Evolutionary conservation across 805 yeast species (phyloP), one percentile per base, ranked within the genome.

Genomic region (Lachancea waltii): DNA sequence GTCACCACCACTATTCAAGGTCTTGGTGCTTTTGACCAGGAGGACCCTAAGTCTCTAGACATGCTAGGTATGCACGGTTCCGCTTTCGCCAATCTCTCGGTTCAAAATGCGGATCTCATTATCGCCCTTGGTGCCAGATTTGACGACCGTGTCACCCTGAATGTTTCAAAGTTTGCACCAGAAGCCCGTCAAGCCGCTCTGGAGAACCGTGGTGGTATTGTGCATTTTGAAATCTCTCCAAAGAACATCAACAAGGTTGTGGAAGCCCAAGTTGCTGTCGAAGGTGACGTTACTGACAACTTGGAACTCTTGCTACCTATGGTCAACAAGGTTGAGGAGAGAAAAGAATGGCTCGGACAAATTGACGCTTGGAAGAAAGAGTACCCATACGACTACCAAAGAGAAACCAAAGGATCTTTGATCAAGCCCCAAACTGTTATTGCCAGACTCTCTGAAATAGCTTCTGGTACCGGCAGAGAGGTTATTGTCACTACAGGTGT

Each of bases 41-140:
- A 72, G 46, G 95, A 89, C 65, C 80, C 79, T 48, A 86, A 87
- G 64, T 81, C 96, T 18, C 67, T 92, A 49, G 96, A 90, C 64
- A 86, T 92, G 94, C 75, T 92, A 50, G 98, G 98, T 54, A 92
- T 92, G 98, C 98, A 92, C 65, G 98, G 98, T 48, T 74, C 80
- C 44, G 96, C 87, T 35, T 86, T 87, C 53, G 98, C 98, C 51
- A 92, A 92, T 72, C 62, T 83, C 56, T 94, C 97, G 37, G 81
- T 92, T 51, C 98, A 92, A 69, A 72, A 78, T 43, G 95, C 97
- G 28, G 98, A 92, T 65, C 69, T 89, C 53, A 85, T 92, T 58
- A 67, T 92, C 46, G 97, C 97, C 13, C 71, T 92, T 30, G 98
- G 98, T 60, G 95, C 97, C 25, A 78, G 98, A 63, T 92, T 92